Base-by-base conservation (phyloP, 345 rosid genomes). In the Atalantia buxifolia region DNA sequence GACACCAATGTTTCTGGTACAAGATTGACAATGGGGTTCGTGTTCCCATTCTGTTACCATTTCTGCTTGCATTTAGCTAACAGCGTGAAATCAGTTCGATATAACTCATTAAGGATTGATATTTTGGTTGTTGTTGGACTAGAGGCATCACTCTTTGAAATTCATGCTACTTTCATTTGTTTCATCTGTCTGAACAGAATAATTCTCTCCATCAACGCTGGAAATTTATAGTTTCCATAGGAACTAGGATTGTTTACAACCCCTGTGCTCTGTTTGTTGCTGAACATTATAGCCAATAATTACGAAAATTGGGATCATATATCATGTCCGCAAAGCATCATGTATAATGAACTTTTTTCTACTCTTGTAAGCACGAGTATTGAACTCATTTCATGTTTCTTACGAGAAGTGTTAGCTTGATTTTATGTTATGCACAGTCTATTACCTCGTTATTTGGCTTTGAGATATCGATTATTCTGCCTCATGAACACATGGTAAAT, bases 1-100 rank as follows among this genome's bases (percentile, higher is more conserved):
- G 83, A 95, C 98, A 19, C 98, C 98, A 35, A 95, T 93, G 95
- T 95, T 95, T 95, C 98, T 93, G 98, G 98, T 95, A 95, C 98
- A 93, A 84, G 94, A 90, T 86, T 89, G 83, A 89, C 81, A 85
- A 86, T 79, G 90, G 92, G 97, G 96, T 93, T 88, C 88, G 91
- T 90, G 85, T 89, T 91, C 86, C 85, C 83, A 72, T 84, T 81
- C 88, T 87, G 68, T 85, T 79, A 53, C 78, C 69, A 63, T 77
- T 80, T 67, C 70, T 75, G 18, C 57, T 38, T 12, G 56, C 13
- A 22, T 59, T 55, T 53, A 22, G 33, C 21, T 10, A 67, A 40
- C 36, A 76, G 40, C 1, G 40, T 24, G 50, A 77, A 31, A 42
- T 66, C 62, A 69, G 38, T 59, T 77, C 35, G 42, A 38, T 21